These are phyloP conservation scores for Porodaedalea pini DNA, from an alignment of 1,284 basidiomycete species.

Conservation along the genomic window DNA sequence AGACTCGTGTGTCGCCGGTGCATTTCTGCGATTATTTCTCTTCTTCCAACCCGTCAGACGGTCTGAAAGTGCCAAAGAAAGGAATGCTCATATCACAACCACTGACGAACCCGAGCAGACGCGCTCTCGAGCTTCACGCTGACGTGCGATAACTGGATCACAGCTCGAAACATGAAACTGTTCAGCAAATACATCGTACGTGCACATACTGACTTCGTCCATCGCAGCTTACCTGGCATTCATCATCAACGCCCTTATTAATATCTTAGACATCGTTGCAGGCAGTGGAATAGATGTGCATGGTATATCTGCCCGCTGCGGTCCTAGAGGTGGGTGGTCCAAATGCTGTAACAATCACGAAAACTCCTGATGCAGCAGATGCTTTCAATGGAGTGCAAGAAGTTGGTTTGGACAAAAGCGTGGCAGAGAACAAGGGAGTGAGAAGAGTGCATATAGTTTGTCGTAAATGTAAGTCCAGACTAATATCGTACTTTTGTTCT, in stretches of 20 bases:
- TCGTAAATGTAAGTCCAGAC: constrained; percentile 53
- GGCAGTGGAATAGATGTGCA: constrained; percentile 32
- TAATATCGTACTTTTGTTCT: not conserved
- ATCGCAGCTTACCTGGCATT: constrained; percentile 65
- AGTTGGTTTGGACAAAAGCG: constrained; percentile 22
- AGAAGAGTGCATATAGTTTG: constrained; percentile 67
- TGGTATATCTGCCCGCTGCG: constrained; percentile 57
- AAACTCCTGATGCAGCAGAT: constrained; percentile 63
- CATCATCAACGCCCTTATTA: constrained; percentile 55
- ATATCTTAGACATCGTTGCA: constrained; percentile 38
- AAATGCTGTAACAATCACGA: constrained; percentile 58
- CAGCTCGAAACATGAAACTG: constrained; percentile 38
- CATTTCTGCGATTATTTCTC: not conserved
- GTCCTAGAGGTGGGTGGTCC: constrained; percentile 73
- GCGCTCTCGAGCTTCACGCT: constrained; percentile 26
- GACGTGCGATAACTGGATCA: constrained; percentile 27
- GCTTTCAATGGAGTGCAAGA: constrained; percentile 54
- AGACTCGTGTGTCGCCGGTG: not conserved
- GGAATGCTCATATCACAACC: constrained; percentile 48
- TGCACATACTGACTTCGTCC: constrained; percentile 60
- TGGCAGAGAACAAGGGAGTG: constrained; percentile 17
- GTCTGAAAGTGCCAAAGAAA: constrained; percentile 36
- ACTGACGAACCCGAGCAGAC: constrained; percentile 35
- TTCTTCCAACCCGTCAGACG: constrained; percentile 20
- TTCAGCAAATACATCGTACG: constrained; percentile 44